Evolutionary conservation across 768 basidiomycete genomes (phyloP).

Genomic region (Steccherinum ochraceum): DNA sequence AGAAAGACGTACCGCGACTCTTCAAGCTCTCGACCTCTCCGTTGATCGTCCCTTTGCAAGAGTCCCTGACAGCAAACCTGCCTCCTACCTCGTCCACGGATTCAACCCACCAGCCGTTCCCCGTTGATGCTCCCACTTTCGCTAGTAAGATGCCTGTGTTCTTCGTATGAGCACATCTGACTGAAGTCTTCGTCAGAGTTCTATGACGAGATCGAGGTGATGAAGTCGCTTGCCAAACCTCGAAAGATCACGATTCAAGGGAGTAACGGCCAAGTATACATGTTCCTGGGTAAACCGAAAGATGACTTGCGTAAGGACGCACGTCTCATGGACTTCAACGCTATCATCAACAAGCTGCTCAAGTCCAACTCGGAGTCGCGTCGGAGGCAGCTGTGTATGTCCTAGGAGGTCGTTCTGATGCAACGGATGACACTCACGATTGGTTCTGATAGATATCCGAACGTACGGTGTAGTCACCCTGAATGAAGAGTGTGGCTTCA

Average conservation of each 20-base stretch:
- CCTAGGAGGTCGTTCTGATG: not conserved
- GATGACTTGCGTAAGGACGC: constrained; percentile 98
- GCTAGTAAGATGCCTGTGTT: constrained; percentile 38
- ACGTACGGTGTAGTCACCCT: constrained; percentile 98
- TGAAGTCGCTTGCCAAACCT: constrained; percentile 87
- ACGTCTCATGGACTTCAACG: constrained; percentile 95
- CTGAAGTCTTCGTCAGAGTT: constrained; percentile 44
- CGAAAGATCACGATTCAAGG: constrained; percentile 84
- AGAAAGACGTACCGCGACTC: constrained; percentile 48
- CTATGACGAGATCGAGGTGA: constrained; percentile 78
- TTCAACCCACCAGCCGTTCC: constrained; percentile 76
- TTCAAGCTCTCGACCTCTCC: constrained; percentile 50
- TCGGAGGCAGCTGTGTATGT: constrained; percentile 81
- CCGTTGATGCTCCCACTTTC: constrained; percentile 69
- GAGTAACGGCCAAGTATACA: constrained; percentile 77
- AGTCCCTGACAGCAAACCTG: constrained; percentile 83
- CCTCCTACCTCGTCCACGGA: constrained; percentile 64
- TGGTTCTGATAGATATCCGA: constrained; percentile 61
- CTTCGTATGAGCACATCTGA: not conserved
- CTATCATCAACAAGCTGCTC: constrained; percentile 93
- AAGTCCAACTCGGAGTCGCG: constrained; percentile 93
- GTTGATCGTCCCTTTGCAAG: constrained; percentile 88
- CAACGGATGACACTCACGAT: not conserved
- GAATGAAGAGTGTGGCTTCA: constrained; percentile 95
- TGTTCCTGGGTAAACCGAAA: constrained; percentile 93